A percentile compares a stretch with the other conserved stretches of the same genome.
Evolutionary conservation across 1,139 yeast genomes (phyloP).

Genomic region (Diutina pseudorugosa): DNA sequence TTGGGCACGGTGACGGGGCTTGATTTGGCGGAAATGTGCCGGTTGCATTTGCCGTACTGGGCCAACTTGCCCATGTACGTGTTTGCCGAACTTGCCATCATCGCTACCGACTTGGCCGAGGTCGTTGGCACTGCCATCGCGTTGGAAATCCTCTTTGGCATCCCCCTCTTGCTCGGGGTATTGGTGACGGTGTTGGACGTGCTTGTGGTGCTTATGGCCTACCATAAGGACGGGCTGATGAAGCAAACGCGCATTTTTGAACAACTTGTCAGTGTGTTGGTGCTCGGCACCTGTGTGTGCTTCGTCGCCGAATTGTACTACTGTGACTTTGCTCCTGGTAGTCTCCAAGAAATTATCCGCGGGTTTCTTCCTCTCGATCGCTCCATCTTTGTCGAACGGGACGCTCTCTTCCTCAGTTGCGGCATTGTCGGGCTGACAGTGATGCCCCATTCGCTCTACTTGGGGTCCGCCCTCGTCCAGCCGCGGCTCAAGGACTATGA

Average conservation of each 20-base stretch:
- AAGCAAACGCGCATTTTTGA: conserved; percentile 57
- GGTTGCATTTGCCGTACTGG: conserved; percentile 45
- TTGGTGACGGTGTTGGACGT: conserved; percentile 64
- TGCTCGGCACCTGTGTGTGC: conserved; percentile 53
- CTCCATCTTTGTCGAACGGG: conserved; percentile 38
- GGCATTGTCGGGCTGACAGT: conserved; percentile 77
- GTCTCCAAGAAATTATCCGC: conserved; percentile 24
- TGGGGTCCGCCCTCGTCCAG: conserved; percentile 70
- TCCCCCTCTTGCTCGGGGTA: conserved; percentile 59
- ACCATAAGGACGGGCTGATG: conserved; percentile 60
- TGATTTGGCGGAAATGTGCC: conserved; percentile 68
- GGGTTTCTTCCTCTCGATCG: conserved; percentile 49
- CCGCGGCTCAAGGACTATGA: conserved; percentile 61
- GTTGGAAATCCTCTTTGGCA: conserved; percentile 51
- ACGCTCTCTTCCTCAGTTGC: conserved; percentile 53
- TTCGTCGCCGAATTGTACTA: conserved; percentile 51
- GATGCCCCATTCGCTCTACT: conserved; percentile 69
- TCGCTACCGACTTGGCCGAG: conserved; percentile 75
- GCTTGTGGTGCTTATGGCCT: conserved; percentile 52
- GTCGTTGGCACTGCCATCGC: conserved; percentile 77
- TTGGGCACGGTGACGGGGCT: conserved; percentile 76
- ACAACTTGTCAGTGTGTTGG: conserved; percentile 48
- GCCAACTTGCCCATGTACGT: conserved; percentile 46
- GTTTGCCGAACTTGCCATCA: conserved; percentile 63
- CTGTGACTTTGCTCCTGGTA: conserved; percentile 27